Base-by-base conservation (phyloP, 352 stramenopile genomes). In the Globisporangium irregulare region DNA sequence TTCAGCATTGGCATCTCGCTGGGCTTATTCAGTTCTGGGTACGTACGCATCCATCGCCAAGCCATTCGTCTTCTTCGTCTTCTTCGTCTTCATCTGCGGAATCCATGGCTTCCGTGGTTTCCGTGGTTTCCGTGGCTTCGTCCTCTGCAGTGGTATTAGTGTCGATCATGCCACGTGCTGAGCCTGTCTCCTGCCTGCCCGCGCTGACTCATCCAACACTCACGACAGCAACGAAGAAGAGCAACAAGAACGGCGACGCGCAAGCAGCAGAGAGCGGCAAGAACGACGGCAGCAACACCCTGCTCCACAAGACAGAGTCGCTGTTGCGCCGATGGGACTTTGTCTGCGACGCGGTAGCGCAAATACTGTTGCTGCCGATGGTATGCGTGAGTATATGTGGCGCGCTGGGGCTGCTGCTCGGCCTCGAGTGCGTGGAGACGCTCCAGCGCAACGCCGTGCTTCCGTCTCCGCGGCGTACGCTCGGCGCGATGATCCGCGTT, bases 321-420 rank as follows among this genome's bases (percentile, higher is more conserved):
- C 24, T 41, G 18, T 27, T 51, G 15, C 66, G 72, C 62, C 65
- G 14, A 27, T 67, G 62, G 38, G 59, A 64, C 66, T 62, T 62
- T 18, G 67, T 90, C 8, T 69, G 71, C 32, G 73, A 77, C 22
- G 70, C 78, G 5, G 59, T 87, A 48, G 73, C 77, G 46, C 81
- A 86, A 51, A 70, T 90, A 51, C 76, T 91, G 57, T 69, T 92
- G 64, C 69, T 92, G 50, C 81, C 84, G 0, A 72, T 91, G 60
- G 84, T 92, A 46, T 86, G 79, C 53, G 68, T 84, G 64, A 85
- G 79, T 69, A 64, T 92, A 18, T 91, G 82, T 72, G 82, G 82
- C 41, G 74, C 75, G 20, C 58, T 92, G 67, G 82, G 75, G 48
- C 59, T 86, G 27, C 34, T 82, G 56, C 66, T 89, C 59, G 74